Base-by-base conservation (phyloP, 768 basidiomycete genomes). In the Gyrodon lividus region DNA sequence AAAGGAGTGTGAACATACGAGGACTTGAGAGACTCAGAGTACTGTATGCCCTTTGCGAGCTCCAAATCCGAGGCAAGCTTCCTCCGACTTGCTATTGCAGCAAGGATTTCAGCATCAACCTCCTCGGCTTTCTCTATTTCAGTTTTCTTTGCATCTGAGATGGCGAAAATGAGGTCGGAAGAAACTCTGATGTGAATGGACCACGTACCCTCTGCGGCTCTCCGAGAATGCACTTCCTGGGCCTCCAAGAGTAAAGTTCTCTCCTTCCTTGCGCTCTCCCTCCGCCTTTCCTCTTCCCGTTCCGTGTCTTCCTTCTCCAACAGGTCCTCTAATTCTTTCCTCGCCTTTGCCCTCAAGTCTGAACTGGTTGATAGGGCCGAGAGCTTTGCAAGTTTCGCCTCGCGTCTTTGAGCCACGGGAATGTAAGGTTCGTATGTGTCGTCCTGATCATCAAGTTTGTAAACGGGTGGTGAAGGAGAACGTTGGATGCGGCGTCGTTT, bases 51-150 rank as follows among this genome's bases (percentile, higher is more conserved):
- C 65, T 92, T 84, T 2, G 97, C 96, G 28, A 98, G 72, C 67
- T 99, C 97, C 63, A 91, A 75, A 60, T 93, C 94, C 4, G 93
- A 94, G 0, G 91, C 93, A 12, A 99, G 81, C 66, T 94, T 96
- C 66, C 89, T 79, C 61, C 94, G 79, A 55, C 87, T 90, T 31
- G 91, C 89, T 59, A 98, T 93, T 13, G 96, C 95, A 42, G 87
- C 88, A 9, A 98, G 71, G 44, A 99, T 89, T 64, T 92, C 87
- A 6, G 88, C 92, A 65, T 99, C 97, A 42, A 77, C 85, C 67
- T 97, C 97, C 48, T 88, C 86, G 6, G 79, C 84, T 62, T 87
- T 89, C 71, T 98, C 86, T n/a, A 77, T 78, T 6, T 83, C 88
- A 6, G 87, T 88, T 74, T 98, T 98, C 66, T 85, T 81, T 6